Evolutionary conservation across 192 early-diverging fungal species (phyloP), one percentile per base, ranked within the genome.

Genomic region (Entomortierella beljakovae): DNA sequence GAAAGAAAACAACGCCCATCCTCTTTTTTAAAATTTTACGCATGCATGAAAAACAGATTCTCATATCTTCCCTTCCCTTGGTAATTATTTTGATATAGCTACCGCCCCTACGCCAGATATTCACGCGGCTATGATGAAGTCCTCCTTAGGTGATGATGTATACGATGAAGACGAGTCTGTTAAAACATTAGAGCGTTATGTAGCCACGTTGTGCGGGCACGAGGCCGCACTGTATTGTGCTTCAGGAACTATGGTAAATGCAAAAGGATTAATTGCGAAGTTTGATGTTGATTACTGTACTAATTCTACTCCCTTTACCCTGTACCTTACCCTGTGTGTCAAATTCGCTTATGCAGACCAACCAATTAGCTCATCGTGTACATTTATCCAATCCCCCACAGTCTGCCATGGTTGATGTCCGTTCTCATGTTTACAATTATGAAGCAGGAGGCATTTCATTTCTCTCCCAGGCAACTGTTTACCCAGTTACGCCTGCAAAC

Each of bases 381-480:
- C 93, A 93, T 58, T 74, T 98, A 8, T 62, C 70, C 22, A 74
- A 84, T 33, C 94, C 94, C 40, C 96, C 96, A 0, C 89, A 94
- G 52, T 91, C 91, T 1, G 85, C 96, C 7, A 66, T 97, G 10
- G 85, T 84, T 58, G 95, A 98, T 69, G 55, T 73, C 46, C 86
- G 94, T 22, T 86, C 93, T 2, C 97, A 98, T 63, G 81, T 97
- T 9, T 89, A 85, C 64, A 71, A 86, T 42, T 92, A 93, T 68
- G 96, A 97, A 69, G 89, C 89, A 3, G 91, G 91, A 9, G 95
- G 93, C 33, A 87, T 95, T 7, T 88, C 97, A 7, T 92, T 89
- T 37, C 93, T 93, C 68, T 86, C 88, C 26, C 89, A 90, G 34
- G 93, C 95, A 0, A 68, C 74, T 34, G 86, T 92, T 33, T 85